These are phyloP conservation scores for Alternaria arborescens DNA, from an alignment of 2,329 filamentous ascomycete species.

Conservation along the genomic window DNA sequence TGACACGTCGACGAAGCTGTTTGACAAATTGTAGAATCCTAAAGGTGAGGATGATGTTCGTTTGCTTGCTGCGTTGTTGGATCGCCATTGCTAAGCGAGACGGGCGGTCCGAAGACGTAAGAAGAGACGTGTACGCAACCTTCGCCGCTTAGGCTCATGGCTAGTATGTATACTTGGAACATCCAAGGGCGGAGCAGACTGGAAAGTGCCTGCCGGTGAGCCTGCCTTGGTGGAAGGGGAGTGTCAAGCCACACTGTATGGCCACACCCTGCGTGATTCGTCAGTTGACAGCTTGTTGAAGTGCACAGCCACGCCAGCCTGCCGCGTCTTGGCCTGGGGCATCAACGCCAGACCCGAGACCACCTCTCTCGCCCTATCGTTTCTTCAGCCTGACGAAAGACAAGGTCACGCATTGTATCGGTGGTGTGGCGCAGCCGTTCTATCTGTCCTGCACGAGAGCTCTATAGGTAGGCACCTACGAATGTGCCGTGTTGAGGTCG, in stretches of 20 bases:
- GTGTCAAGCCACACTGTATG: slow-evolving; percentile 23
- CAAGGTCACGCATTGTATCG: slow-evolving; percentile 25
- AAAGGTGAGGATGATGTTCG: slow-evolving; percentile 49
- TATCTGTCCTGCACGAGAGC: slow-evolving; percentile 16
- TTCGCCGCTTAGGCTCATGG: slow-evolving; percentile 18
- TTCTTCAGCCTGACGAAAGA: slow-evolving; percentile 13
- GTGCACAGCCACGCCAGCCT: slow-evolving; percentile 24
- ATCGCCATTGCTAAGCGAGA: slow-evolving; percentile 44
- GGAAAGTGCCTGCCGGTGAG: slow-evolving; percentile 36
- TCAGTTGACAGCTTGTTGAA: not conserved
- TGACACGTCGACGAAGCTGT: slow-evolving; percentile 49
- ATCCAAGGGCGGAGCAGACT: slow-evolving; percentile 38
- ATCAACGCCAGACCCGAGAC: slow-evolving; percentile 21
- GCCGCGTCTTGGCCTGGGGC: slow-evolving; percentile 16
- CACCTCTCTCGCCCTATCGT: slow-evolving; percentile 29
- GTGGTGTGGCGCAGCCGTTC: slow-evolving; percentile 36
- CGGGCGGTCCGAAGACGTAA: slow-evolving; percentile 30
- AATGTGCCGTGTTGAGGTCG: slow-evolving; percentile 13
- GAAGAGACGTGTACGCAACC: slow-evolving; percentile 28
- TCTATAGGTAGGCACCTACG: slow-evolving; percentile 26
- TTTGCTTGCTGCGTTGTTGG: slow-evolving; percentile 34
- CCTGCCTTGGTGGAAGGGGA: slow-evolving; percentile 25
- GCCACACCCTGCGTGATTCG: slow-evolving; percentile 34
- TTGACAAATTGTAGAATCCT: slow-evolving; percentile 51
- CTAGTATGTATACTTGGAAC: slow-evolving; percentile 30